Evolutionary conservation across 768 basidiomycete genomes (phyloP), one percentile per base, ranked within the genome.

Genomic region (Termitomyces sp.): DNA sequence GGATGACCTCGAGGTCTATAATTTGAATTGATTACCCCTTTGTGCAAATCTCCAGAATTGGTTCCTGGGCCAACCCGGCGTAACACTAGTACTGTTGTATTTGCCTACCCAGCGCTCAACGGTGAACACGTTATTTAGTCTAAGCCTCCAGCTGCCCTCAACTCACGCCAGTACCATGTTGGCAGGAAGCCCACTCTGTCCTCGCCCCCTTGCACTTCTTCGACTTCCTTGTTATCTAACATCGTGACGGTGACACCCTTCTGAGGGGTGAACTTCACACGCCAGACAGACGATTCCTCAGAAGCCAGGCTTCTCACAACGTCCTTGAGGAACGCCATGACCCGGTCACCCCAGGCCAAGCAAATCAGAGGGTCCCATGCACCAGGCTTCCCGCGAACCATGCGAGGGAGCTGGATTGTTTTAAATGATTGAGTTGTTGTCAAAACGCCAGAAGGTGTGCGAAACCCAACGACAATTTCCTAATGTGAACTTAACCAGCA

Each of bases 381-480:
- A 36, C 77, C 80, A 8, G 85, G 77, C 66, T 87, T 91, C 9
- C 83, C 88, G 52, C 88, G 85, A 20, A 93, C 85, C 52, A 86
- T 69, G 32, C 90, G 84, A 52, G 93, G 93, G 46, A 95, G 76
- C 59, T 92, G 78, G 52, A 89, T 79, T 16, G 93, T 95, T 64
- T 86, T 80, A 72, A 93, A 92, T 12, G 80, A 73, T 68, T 90
- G 90, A 7, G 82, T 77, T 4, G 83, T 84, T 14, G 77, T 78
- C 18, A 92, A 67, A 35, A 83, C 74, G 24, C 92, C 93, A n/a
- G 80, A 71, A 16, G 85, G 86, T 32, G 87, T 92, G 48, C 93
- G 85, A 69, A 95, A 95, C 53, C 93, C 93, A 28, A 95, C 92
- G 10, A 93, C 70, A 52, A 95, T 86, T 70, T 91, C 88, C 90